Percentiles rank a stretch among this genome's conserved stretches.
phyloP scores from a whole-genome alignment of 768 basidiomycete genomes.

The Rhodocollybia butyracea region DNA sequence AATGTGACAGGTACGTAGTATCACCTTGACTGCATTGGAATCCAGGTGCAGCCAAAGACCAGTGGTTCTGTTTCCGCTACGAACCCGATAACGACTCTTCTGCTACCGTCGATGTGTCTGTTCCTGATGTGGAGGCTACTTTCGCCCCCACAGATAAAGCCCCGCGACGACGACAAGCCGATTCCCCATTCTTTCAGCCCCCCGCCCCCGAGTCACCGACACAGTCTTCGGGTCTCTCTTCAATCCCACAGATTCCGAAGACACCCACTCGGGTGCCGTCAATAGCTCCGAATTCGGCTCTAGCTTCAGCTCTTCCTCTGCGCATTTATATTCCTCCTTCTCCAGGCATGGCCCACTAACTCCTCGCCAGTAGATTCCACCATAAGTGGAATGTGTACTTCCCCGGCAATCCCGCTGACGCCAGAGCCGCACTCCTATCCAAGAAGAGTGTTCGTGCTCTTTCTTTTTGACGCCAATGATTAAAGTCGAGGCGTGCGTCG shows the following conservation, averaged over 20 bases:
- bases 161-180: constrained; percentile 39
- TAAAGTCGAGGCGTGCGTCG: too few relatives aligned
- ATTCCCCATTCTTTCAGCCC: constrained; percentile 61
- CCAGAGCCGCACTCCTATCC: too few relatives aligned
- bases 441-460: too few relatives aligned
- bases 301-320: constrained; percentile 29
- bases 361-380: too few relatives aligned
- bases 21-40: constrained; percentile 78
- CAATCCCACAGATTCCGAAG: constrained; percentile 27
- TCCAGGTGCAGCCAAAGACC: constrained; percentile 73
- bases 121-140: constrained; percentile 53
- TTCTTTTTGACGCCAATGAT: too few relatives aligned
- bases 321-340: constrained; percentile 51
- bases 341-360: constrained; percentile 53
- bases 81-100: constrained; percentile 40
- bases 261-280: constrained; percentile 43
- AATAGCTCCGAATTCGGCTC: constrained; percentile 19
- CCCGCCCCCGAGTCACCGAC: background rate
- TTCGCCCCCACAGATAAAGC: constrained; percentile 66
- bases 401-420: too few relatives aligned
- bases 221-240: constrained; percentile 1
- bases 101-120: constrained; percentile 29
- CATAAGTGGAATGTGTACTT: too few relatives aligned
- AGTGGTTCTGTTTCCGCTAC: constrained; percentile 74
- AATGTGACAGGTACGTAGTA: constrained; percentile 82